These are phyloP conservation scores for Vigna reflexopilosa DNA, from an alignment of 306 rosid species.

Conservation along the genomic window DNA sequence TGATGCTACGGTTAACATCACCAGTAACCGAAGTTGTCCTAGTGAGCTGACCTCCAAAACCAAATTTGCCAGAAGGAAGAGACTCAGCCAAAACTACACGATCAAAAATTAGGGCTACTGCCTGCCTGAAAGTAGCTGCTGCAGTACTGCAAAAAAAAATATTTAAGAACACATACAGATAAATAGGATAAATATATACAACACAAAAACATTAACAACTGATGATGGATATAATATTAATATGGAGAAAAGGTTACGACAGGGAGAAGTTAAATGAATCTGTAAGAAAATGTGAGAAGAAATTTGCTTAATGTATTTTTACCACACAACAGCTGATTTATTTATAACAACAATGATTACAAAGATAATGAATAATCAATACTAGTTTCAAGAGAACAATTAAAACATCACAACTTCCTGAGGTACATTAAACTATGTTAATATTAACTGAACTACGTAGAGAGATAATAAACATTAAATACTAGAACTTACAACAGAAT, in stretches of 20 bases:
- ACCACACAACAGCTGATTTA: too few relatives aligned
- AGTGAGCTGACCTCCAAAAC: slow-evolving; percentile 78
- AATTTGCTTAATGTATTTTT: too few relatives aligned
- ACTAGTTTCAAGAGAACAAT: too few relatives aligned
- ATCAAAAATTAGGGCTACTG: slow-evolving; percentile 91
- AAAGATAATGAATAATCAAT: too few relatives aligned
- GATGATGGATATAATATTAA: slow-evolving; percentile 12
- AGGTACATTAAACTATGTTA: too few relatives aligned
- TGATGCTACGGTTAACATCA: slow-evolving; percentile 84
- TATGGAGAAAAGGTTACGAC: slow-evolving; percentile 17
- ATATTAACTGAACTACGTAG: too few relatives aligned
- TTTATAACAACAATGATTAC: too few relatives aligned
- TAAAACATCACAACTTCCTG: too few relatives aligned
- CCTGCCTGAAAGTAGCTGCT: slow-evolving; percentile 99
- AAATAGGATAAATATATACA: slow-evolving; percentile 26
- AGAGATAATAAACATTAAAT: too few relatives aligned
- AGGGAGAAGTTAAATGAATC: slow-evolving; percentile 16
- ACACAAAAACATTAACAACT: slow-evolving; percentile 29
- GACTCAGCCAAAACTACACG: slow-evolving; percentile 80
- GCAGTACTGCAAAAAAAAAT: slow-evolving; percentile 80
- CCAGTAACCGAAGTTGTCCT: slow-evolving; percentile 79
- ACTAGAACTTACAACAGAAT: too few relatives aligned
- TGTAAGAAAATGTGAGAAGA: too few relatives aligned
- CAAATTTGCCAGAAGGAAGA: slow-evolving; percentile 86
- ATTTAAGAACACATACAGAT: slow-evolving; percentile 34